Evolutionary conservation across 805 yeast genomes (phyloP), one percentile per base, ranked within the genome.

Genomic region (Candida multigemmis): DNA sequence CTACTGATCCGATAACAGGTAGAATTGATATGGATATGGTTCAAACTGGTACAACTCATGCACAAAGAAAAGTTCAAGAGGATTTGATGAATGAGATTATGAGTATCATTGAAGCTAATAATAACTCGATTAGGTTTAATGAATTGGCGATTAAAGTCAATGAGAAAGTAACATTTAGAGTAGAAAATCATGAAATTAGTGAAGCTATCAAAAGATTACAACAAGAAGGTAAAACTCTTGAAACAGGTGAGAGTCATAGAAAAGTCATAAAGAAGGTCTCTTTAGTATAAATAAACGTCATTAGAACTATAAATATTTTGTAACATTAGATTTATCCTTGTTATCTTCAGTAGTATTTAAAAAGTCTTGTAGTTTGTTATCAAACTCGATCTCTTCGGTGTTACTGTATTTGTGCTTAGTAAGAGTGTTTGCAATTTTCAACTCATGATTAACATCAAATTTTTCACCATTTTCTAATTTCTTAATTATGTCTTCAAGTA

Each of bases 1-100:
- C 99, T 10, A 91, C 96, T 3, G 99, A 91, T 58, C 98, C 98
- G 14, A 64, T 78, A 19, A 89, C 98, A 0, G 99, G 99, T 16
- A 73, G 91, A 44, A 91, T 91, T 39, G 98, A 91, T 50, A 86
- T 91, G 96, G 96, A 86, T 50, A 65, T 91, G 49, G 87, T 91
- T 16, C 96, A 89, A 57, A 91, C 97, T 0, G 98, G 97, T 25
- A 86, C 87, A 24, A 82, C 96, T 0, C 68, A 83, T 2, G 83
- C 89, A 3, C 94, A 87, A 51, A 68, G 95, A 52, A 69, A 75
- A 41, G 50, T 77, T 48, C 78, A 75, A 40, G 84, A 79, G 37
- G 94, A 82, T 46, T 60, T 83, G 36, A 64, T 72, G 9, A 70
- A 74, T 32, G 82, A 72, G 35, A 60, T 86, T 4, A 41, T 77